Percentiles rank a stretch among this genome's conserved stretches.
phyloP scores from a whole-genome alignment of 1,284 basidiomycete genomes.

The Tilletia setariae region DNA sequence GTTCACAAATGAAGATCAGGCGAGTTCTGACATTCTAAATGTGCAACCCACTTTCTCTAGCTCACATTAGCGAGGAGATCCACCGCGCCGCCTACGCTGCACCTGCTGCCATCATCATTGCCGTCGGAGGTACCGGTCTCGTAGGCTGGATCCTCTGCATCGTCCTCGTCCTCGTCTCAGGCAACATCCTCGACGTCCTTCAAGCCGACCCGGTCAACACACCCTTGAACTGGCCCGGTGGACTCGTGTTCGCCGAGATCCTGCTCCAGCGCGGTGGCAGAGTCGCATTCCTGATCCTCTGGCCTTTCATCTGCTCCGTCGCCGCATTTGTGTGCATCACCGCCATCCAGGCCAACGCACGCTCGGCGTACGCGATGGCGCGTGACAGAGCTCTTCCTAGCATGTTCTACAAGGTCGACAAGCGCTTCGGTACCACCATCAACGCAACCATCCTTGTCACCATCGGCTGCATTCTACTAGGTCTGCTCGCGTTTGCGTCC shows the following conservation, averaged over 20 bases:
- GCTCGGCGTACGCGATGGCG: constrained; percentile 84
- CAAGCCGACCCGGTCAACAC: constrained; percentile 18
- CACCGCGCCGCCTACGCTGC: constrained; percentile 79
- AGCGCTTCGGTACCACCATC: constrained; percentile 66
- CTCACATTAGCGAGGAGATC: constrained; percentile 90
- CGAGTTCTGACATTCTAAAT: not conserved
- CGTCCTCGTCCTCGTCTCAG: constrained; percentile 73
- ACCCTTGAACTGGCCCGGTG: constrained; percentile 39
- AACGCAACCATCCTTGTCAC: constrained; percentile 78
- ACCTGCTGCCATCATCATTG: constrained; percentile 74
- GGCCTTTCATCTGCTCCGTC: constrained; percentile 51
- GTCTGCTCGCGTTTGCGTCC: constrained; percentile 43
- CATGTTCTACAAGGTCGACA: constrained; percentile 71
- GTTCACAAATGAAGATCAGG: no score
- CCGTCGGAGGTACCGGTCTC: constrained; percentile 60
- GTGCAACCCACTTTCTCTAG: constrained; percentile 42
- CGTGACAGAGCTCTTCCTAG: constrained; percentile 81
- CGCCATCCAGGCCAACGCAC: constrained; percentile 77
- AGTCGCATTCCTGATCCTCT: constrained; percentile 67
- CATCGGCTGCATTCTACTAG: constrained; percentile 53
- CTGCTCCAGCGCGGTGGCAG: constrained; percentile 43
- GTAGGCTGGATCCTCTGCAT: constrained; percentile 54
- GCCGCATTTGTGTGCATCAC: constrained; percentile 57
- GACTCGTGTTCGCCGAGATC: constrained; percentile 50
- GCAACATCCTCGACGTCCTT: constrained; percentile 37